Evolutionary conservation across 768 basidiomycete genomes (phyloP).

Genomic region (Lentinula boryana): DNA sequence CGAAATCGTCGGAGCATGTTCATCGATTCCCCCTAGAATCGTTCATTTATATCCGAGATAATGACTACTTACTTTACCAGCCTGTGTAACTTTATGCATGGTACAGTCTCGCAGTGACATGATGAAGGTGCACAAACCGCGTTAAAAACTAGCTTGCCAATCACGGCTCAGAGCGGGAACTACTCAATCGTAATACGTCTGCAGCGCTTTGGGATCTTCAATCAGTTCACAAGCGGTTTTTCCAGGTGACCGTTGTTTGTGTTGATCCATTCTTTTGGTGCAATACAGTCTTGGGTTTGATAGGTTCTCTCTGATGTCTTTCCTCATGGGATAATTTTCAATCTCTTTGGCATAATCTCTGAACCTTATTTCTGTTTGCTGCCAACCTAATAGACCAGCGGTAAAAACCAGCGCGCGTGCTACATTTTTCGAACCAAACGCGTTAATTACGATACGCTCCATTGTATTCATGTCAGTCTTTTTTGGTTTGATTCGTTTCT

Average conservation of each 20-base stretch:
- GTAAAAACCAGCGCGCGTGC: background rate
- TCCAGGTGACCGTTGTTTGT: background rate
- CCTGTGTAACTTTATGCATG: background rate
- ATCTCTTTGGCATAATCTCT: background rate
- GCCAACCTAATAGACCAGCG: background rate
- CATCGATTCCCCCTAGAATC: background rate
- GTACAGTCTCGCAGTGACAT: background rate
- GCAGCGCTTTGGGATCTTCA: background rate
- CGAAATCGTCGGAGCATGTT: background rate
- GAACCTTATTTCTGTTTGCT: background rate
- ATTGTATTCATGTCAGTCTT: background rate
- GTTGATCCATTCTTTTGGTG: background rate
- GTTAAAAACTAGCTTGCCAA: background rate
- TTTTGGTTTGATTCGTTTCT: background rate
- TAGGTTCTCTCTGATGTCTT: background rate
- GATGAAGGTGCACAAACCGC: background rate
- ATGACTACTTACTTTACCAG: background rate
- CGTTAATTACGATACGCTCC: background rate
- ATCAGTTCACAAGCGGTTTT: background rate
- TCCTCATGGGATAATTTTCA: no score
- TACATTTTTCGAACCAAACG: background rate
- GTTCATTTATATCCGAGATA: background rate
- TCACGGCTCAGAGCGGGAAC: background rate
- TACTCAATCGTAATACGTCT: background rate
- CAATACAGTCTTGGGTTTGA: background rate